Evolutionary conservation across 2,329 filamentous ascomycete genomes (phyloP).

Genomic region (Fragosphaeria purpurea): DNA sequence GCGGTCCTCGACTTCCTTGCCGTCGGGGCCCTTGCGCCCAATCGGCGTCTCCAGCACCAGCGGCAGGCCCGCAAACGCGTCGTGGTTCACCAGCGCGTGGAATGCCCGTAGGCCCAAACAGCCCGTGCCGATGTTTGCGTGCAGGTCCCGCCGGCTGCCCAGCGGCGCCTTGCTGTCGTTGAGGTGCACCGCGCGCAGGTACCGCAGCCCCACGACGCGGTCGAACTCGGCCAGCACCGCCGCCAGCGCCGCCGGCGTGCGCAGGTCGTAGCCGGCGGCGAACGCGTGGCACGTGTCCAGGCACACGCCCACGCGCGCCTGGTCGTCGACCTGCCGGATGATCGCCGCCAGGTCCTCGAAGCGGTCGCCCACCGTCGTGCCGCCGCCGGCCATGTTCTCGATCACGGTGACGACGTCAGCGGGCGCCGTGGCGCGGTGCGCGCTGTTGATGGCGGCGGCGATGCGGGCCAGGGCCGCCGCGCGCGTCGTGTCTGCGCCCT

Average conservation of each 20-base stretch:
- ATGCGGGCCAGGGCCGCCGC: slow-evolving; percentile 67
- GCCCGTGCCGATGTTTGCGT: slow-evolving; percentile 93
- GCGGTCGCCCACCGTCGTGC: slow-evolving; percentile 74
- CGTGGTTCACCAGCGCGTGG: slow-evolving; percentile 80
- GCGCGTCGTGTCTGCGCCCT: slow-evolving; percentile 50
- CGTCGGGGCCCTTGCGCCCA: slow-evolving; percentile 55
- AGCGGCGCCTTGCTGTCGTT: slow-evolving; percentile 95
- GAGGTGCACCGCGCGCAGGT: slow-evolving; percentile 77
- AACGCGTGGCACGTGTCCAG: slow-evolving; percentile 96
- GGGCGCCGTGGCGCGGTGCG: slow-evolving; percentile 60
- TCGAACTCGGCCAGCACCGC: slow-evolving; percentile 70
- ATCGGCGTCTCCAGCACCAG: slow-evolving; percentile 97
- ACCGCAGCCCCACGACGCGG: slow-evolving; percentile 62
- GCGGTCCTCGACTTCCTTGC: slow-evolving; percentile 65
- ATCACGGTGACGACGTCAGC: slow-evolving; percentile 67
- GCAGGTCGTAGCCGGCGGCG: slow-evolving; percentile 84
- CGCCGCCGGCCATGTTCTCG: slow-evolving; percentile 90
- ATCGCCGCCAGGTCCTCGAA: slow-evolving; percentile 84
- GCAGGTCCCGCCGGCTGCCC: slow-evolving; percentile 71
- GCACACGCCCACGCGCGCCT: slow-evolving; percentile 80
- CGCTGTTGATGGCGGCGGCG: slow-evolving; percentile 69
- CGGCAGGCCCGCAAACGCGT: slow-evolving; percentile 64
- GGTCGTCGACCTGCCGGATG: slow-evolving; percentile 69
- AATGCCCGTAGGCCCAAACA: slow-evolving; percentile 87
- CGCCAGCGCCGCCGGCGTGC: slow-evolving; percentile 62